Conservation (phyloP, 305 asterid genomes). For the Fraxinus dipetala region DNA sequence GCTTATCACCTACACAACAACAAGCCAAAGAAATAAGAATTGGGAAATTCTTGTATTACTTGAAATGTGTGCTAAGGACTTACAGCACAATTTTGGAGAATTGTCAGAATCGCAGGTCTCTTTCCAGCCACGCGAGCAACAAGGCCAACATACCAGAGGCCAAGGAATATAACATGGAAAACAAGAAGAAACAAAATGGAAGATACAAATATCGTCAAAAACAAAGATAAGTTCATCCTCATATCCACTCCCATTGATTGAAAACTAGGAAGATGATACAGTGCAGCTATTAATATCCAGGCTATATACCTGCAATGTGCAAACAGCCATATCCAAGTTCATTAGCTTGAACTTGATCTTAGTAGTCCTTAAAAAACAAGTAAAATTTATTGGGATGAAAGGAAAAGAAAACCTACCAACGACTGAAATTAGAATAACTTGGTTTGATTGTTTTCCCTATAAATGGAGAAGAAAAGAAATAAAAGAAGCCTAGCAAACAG, state of each 20-base stretch:
- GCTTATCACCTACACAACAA: conserved; percentile 89
- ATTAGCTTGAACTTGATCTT: neutral
- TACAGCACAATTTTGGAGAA: conserved; percentile 94
- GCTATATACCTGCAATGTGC: conserved; percentile 70
- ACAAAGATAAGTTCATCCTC: conserved; percentile 93
- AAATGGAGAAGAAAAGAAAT: conserved; percentile 96
- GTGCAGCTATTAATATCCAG: conserved; percentile 92
- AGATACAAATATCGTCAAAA: conserved; percentile 75
- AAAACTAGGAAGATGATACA: conserved; percentile 99
- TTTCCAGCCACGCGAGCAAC: conserved; percentile 96
- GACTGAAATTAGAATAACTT: conserved; percentile 93
- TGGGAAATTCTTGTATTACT: conserved; percentile 18
- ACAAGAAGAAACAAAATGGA: conserved; percentile 88
- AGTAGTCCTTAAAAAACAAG: neutral
- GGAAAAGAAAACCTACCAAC: conserved; percentile 55
- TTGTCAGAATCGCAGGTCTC: conserved; percentile 80
- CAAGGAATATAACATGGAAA: conserved; percentile 80
- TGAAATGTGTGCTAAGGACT: conserved; percentile 37
- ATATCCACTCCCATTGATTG: conserved; percentile 98
- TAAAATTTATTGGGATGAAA: neutral
- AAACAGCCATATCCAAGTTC: conserved; percentile 20
- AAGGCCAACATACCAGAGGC: conserved; percentile 93
- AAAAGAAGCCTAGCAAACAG: conserved; percentile 96
- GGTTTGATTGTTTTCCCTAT: conserved; percentile 95
- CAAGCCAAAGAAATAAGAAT: conserved; percentile 44